Conservation (phyloP, 805 yeast species). For the Starmerella sp. region DNA sequence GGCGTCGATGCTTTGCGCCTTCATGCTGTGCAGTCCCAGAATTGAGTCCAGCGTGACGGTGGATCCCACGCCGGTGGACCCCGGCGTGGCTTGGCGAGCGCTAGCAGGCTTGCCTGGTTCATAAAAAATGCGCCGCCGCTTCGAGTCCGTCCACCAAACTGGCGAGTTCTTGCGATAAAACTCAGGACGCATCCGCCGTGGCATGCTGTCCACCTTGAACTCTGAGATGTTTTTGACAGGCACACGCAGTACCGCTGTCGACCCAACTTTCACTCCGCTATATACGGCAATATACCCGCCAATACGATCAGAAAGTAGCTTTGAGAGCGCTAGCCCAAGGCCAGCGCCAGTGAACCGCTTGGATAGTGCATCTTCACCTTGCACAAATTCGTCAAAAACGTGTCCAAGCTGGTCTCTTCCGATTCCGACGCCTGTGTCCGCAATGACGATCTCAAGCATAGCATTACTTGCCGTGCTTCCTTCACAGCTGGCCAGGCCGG, state of each 20-base stretch:
- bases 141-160: constrained; percentile 6
- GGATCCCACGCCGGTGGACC: background rate
- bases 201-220: background rate
- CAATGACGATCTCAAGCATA: constrained; percentile 53
- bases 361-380: constrained; percentile 88
- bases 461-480: background rate
- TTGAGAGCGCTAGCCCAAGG: constrained; percentile 75
- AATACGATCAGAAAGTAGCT: constrained; percentile 82
- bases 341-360: constrained; percentile 95
- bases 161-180: background rate
- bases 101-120: background rate
- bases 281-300: constrained; percentile 53
- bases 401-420: constrained; percentile 65
- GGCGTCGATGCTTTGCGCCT: too few species aligned
- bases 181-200: background rate
- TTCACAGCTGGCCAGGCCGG: background rate
- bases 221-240: constrained; percentile 11
- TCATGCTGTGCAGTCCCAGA: too few species aligned
- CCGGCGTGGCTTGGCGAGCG: background rate
- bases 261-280: constrained; percentile 23
- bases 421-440: constrained; percentile 90
- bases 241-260: constrained; percentile 16
- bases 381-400: constrained; percentile 91
- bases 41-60: too few species aligned
- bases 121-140: background rate